Evolutionary conservation across 192 early-diverging fungal species (phyloP), one percentile per base, ranked within the genome.

Genomic region (Entrophospora sp.): DNA sequence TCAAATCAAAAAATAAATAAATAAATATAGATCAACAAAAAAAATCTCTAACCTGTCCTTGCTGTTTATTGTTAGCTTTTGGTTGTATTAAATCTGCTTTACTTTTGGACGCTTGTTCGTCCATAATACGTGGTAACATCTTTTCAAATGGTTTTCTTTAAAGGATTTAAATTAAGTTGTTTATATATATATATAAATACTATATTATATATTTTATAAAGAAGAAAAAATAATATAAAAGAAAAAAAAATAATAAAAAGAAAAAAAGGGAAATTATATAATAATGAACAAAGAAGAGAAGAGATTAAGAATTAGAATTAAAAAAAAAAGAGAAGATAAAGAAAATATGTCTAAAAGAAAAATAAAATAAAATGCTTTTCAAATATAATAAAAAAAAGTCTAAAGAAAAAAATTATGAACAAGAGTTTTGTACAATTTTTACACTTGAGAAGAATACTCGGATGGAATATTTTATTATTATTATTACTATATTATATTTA

Each of bases 51-150:
- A 85, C 84, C 69, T 85, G 82, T 25, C 84, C 85, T 71, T 88
- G 86, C 28, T 79, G 83, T 60, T 86, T 83, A 68, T 78, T 85
- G 61, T 81, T 85, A 30, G 85, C 85, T 32, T 82, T 75, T 40
- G 86, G 86, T 66, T 88, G 86, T 71, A 79, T 81, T 32, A 88
- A 35, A 53, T 75, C 76, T 45, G 70, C 66, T 42, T 61, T 64
- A 36, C 20, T 37, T 34, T 57, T 64, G 32, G 66, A 51, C n/a
- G 66, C 30, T 44, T 72, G 68, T 46, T 73, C 72, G 60, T 77
- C 75, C 75, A 69, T 65, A 14, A 64, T 65, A 48, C 67, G 69
- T 32, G 69, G 67, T 61, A 71, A 69, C 67, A 75, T 66, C 64
- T 66, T 53, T 49, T n/a, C 16, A 24, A 30, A 36, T 12, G 46